phyloP scores from a whole-genome alignment of 2,329 filamentous ascomycete species.

The Plenodomus lindquistii region DNA sequence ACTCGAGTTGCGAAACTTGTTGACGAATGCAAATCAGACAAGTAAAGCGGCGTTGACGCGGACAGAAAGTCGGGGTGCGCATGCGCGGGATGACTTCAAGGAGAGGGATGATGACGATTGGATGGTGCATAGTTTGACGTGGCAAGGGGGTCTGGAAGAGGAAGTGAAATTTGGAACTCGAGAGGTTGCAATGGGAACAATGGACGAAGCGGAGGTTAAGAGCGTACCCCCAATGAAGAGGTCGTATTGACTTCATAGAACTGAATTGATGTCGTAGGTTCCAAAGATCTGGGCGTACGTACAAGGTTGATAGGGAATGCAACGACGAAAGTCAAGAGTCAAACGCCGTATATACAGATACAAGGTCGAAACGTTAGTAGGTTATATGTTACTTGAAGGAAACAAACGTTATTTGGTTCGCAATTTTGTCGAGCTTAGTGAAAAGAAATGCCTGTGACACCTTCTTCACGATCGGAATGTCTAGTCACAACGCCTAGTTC shows the following conservation, averaged over 20 bases:
- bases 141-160: constrained; percentile 47
- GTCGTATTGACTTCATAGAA: constrained; percentile 30
- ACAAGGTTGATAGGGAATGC: too few relatives aligned
- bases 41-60: constrained; percentile 49
- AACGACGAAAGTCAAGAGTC: too few relatives aligned
- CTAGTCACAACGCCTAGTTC: too few relatives aligned
- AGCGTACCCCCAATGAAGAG: constrained; percentile 44
- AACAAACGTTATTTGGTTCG: neutral
- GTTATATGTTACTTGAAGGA: neutral
- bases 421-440: neutral
- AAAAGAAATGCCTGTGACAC: too few relatives aligned
- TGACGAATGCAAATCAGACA: constrained; percentile 54
- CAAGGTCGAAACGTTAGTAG: too few relatives aligned
- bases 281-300: neutral
- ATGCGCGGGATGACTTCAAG: constrained; percentile 54
- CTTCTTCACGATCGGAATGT: too few relatives aligned
- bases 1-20: constrained; percentile 51
- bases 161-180: constrained; percentile 50
- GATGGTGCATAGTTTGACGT: constrained; percentile 55
- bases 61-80: constrained; percentile 52
- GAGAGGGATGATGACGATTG: constrained; percentile 49
- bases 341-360: too few relatives aligned
- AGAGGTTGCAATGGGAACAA: constrained; percentile 47
- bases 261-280: neutral
- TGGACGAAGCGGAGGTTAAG: constrained; percentile 51